A percentile compares a stretch with the other conserved stretches of the same genome.
These are phyloP conservation scores for Circinella minor DNA, from an alignment of 371 early-diverging fungal species.

Conservation along the genomic window DNA sequence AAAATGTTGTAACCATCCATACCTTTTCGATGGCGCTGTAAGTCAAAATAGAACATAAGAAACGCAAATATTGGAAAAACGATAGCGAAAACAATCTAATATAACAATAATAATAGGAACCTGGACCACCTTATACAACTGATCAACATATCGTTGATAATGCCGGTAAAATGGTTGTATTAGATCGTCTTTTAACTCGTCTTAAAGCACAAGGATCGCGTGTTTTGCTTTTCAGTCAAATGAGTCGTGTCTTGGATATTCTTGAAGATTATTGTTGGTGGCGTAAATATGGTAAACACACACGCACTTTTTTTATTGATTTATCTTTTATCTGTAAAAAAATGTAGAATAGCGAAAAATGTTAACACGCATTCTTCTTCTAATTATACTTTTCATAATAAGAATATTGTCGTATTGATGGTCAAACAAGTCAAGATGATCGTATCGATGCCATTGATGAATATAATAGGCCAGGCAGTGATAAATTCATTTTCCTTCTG, in stretches of 20 bases:
- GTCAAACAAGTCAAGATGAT: slow-evolving; percentile 94
- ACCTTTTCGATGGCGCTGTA: slow-evolving; percentile 97
- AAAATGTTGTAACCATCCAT: slow-evolving; percentile 99
- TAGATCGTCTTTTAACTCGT: slow-evolving; percentile 90
- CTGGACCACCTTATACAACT: slow-evolving; percentile 95
- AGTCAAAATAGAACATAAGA: slow-evolving; percentile 1
- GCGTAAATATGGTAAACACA: slow-evolving; percentile 72
- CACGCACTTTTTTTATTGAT: too few relatives aligned
- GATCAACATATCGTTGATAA: slow-evolving; percentile 97
- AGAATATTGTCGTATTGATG: slow-evolving; percentile 98
- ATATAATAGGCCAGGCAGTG: slow-evolving; percentile 90
- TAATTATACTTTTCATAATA: slow-evolving; percentile 9
- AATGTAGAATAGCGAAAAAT: too few relatives aligned
- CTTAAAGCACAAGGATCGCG: slow-evolving; percentile 93
- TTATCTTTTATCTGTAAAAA: too few relatives aligned
- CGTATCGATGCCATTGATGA: slow-evolving; percentile 94
- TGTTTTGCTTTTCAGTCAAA: slow-evolving; percentile 98
- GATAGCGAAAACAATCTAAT: slow-evolving; percentile 1
- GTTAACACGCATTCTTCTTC: not conserved
- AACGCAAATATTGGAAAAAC: not conserved
- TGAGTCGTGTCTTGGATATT: slow-evolving; percentile 99
- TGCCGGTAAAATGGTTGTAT: slow-evolving; percentile 90
- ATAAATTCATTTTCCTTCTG: slow-evolving; percentile 96
- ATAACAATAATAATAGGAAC: slow-evolving; percentile 35
- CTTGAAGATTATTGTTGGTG: slow-evolving; percentile 98